phyloP scores from a whole-genome alignment of 805 yeast species.

The Kodamaea kaohsiungensis region DNA sequence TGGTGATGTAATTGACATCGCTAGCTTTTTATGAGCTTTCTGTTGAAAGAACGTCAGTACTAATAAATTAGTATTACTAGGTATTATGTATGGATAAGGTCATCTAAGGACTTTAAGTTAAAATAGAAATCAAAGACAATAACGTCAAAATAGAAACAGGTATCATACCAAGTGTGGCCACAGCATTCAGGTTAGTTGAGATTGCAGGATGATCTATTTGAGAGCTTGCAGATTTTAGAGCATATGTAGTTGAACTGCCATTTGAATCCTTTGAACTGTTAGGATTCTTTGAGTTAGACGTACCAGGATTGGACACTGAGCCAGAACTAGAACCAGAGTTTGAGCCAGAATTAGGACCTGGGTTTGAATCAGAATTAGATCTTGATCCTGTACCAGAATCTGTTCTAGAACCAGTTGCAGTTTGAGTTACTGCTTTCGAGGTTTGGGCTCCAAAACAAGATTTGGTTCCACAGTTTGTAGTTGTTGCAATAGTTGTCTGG shows the following conservation, averaged over 20 bases:
- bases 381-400: neutral
- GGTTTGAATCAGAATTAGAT: neutral
- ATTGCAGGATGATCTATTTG: neutral
- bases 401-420: neutral
- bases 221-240: neutral
- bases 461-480: neutral
- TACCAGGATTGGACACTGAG: neutral
- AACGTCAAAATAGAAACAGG: neutral
- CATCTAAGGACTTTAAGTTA: neutral
- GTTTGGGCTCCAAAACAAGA: neutral
- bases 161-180: neutral
- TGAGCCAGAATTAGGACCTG: too few relatives aligned
- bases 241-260: neutral
- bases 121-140: neutral
- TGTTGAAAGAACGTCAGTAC: too few relatives aligned
- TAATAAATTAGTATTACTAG: too few relatives aligned
- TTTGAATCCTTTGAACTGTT: neutral
- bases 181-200: neutral
- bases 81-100: too few relatives aligned
- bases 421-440: neutral
- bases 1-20: too few relatives aligned
- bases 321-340: neutral
- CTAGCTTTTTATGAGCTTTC: too few relatives aligned
- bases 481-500: neutral
- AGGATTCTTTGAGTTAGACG: neutral